These are phyloP conservation scores for Pseudomassariella vexata DNA, from an alignment of 2,329 filamentous ascomycete genomes.

Conservation along the genomic window DNA sequence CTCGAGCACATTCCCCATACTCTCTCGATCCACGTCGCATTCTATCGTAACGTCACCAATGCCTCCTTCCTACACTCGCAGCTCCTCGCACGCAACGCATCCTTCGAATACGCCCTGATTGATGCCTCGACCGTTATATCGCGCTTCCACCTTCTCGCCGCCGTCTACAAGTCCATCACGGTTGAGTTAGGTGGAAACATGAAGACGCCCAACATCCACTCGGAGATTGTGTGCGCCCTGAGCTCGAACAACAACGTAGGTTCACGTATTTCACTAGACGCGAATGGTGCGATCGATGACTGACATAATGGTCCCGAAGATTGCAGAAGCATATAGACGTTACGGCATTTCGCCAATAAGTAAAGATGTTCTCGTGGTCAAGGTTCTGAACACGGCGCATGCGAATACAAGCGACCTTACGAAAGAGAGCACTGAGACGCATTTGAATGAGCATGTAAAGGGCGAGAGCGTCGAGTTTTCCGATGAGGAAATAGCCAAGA, in stretches of 20 bases:
- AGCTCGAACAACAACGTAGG: slow-evolving; percentile 77
- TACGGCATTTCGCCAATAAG: slow-evolving; percentile 75
- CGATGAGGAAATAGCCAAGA: slow-evolving; percentile 53
- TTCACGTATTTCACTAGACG: neutral
- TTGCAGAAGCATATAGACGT: slow-evolving; percentile 82
- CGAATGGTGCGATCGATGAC: too few species aligned
- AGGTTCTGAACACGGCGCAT: slow-evolving; percentile 53
- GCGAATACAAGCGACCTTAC: slow-evolving; percentile 1
- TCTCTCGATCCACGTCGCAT: slow-evolving; percentile 63
- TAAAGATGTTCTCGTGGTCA: slow-evolving; percentile 71
- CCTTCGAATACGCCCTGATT: slow-evolving; percentile 90
- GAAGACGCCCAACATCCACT: slow-evolving; percentile 81
- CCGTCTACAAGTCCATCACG: slow-evolving; percentile 71
- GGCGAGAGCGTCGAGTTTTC: slow-evolving; percentile 55
- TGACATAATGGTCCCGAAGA: slow-evolving; percentile 51
- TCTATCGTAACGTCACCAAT: slow-evolving; percentile 76
- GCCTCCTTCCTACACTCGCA: slow-evolving; percentile 73
- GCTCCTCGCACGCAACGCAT: slow-evolving; percentile 74
- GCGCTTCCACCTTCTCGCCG: slow-evolving; percentile 65
- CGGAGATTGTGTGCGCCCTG: slow-evolving; percentile 77
- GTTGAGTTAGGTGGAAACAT: slow-evolving; percentile 55
- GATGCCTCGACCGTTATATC: slow-evolving; percentile 78
- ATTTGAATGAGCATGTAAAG: slow-evolving; percentile 57
- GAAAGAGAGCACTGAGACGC: slow-evolving; percentile 45
- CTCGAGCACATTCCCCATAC: slow-evolving; percentile 70